Conservation (phyloP, 2,329 filamentous ascomycete species). For the Trichoderma sp. region DNA sequence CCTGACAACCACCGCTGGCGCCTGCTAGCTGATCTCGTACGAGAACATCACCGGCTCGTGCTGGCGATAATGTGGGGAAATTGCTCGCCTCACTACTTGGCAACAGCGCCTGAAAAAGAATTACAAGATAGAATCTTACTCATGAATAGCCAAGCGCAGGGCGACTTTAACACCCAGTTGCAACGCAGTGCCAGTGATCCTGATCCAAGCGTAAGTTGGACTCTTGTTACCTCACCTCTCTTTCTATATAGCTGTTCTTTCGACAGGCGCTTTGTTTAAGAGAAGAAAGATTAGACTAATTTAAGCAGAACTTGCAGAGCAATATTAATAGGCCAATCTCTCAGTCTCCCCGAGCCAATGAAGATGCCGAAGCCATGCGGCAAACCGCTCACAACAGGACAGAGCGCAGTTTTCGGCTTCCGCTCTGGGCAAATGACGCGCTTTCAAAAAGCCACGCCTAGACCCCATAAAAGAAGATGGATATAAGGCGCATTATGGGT, state of each 20-base stretch:
- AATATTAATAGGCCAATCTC: conserved; percentile 37
- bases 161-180: conserved; percentile 36
- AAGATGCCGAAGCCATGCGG: conserved; percentile 42
- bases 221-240: background rate
- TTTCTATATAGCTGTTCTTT: background rate
- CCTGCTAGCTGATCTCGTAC: conserved; percentile 35
- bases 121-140: conserved; percentile 36
- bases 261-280: background rate
- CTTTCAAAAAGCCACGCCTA: background rate
- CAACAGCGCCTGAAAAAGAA: conserved; percentile 34
- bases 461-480: background rate
- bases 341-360: conserved; percentile 29
- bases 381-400: conserved; percentile 39
- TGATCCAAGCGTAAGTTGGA: conserved; percentile 42
- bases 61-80: conserved; percentile 37
- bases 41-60: conserved; percentile 39
- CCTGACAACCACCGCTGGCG: conserved; percentile 44
- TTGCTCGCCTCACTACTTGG: conserved; percentile 38
- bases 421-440: conserved; percentile 40
- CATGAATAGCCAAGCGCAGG: conserved; percentile 36
- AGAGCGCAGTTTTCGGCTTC: conserved; percentile 35
- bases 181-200: conserved; percentile 31
- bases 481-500: background rate
- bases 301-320: conserved; percentile 38
- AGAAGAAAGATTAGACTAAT: background rate